Base-by-base conservation (phyloP, 2,329 filamentous ascomycete genomes). In the Magnaporthiopsis rhizophila region DNA sequence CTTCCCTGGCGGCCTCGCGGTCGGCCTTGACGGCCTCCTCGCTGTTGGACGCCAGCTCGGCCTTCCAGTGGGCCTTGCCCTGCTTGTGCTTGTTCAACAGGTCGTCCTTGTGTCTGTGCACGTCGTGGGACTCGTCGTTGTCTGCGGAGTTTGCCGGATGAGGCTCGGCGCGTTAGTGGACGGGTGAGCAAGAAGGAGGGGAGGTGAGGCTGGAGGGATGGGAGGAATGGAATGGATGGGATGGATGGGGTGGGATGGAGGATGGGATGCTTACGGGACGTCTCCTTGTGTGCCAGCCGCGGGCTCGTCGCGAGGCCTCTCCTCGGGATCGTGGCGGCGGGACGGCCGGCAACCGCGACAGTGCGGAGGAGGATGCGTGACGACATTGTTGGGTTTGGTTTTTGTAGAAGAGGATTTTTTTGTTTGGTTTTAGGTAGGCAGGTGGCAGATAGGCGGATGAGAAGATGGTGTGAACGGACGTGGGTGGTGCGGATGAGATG, bases 11-110 rank as follows among this genome's bases (percentile, higher is more conserved):
- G 65, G 80, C 75, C 65, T 74, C 75, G 66, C 84, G 84, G 73
- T 89, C 89, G 57, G 86, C 89, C 79, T 85, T 88, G 76, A 95
- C 81, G 69, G 85, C 86, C 74, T 90, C 89, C 80, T 96, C 91
- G 75, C 88, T 90, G 76, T 91, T 86, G 62, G 87, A 90, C 3
- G 91, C 90, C 62, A 96, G 80, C 74, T 89, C 87, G 28, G 88
- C 81, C 77, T 90, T 89, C 91, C 91, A 95, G 73, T 91, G 83
- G 63, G 82, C 88, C 73, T 85, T 82, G 66, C 90, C 90, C 56
- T 83, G 76, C 74, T 88, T 86, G 66, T 91, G 83, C 80, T 93
- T 92, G 68, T 81, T 66, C 58, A 89, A 76, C 30, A 80, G 80
- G 71, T 88, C 84, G 64, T 82, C 74, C 77, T 88, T 87, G 77